These are phyloP conservation scores for Spergularia marina DNA, from an alignment of 148 eudicot genomes.

Conservation along the genomic window DNA sequence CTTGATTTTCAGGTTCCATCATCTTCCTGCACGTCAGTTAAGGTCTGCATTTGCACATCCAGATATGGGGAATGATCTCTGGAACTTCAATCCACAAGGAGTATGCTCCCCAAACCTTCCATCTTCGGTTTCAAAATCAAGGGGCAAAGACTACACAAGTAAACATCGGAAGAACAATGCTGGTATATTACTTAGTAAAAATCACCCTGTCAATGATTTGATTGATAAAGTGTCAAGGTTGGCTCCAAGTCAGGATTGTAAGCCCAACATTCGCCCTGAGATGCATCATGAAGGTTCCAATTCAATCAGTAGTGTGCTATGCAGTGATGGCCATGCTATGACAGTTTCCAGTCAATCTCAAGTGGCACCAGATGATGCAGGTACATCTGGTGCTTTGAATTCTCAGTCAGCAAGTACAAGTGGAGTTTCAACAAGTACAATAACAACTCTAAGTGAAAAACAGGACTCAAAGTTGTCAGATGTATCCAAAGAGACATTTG, in stretches of 20 bases:
- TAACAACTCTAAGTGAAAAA: constrained; percentile 36
- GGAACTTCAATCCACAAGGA: constrained; percentile 26
- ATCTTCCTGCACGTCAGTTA: constrained; percentile 44
- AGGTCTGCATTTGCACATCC: constrained; percentile 45
- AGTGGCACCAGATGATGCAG: constrained; percentile 8
- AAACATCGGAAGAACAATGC: constrained; percentile 28
- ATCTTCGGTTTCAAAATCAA: constrained; percentile 53
- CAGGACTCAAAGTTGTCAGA: constrained; percentile 31
- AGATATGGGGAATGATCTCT: constrained; percentile 29
- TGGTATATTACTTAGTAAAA: constrained; percentile 21
- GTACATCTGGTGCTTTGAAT: constrained; percentile 20
- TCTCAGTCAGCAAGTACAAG: constrained; percentile 23
- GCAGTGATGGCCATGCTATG: constrained; percentile 27
- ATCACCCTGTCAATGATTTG: constrained; percentile 39
- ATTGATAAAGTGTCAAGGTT: constrained; percentile 21
- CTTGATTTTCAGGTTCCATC: constrained; percentile 54
- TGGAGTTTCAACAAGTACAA: constrained; percentile 32
- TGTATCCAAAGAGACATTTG: constrained; percentile 30
- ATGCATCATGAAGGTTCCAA: constrained; percentile 17
- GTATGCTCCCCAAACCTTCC: constrained; percentile 52
- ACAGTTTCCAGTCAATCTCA: constrained; percentile 15
- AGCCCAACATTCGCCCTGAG: constrained; percentile 14
- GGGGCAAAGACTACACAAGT: constrained; percentile 51
- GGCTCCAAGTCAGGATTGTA: constrained; percentile 22
- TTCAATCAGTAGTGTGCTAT: constrained; percentile 23